These are phyloP conservation scores for Penicillium sp. DNA, from an alignment of 2,329 filamentous ascomycete genomes.

Conservation along the genomic window DNA sequence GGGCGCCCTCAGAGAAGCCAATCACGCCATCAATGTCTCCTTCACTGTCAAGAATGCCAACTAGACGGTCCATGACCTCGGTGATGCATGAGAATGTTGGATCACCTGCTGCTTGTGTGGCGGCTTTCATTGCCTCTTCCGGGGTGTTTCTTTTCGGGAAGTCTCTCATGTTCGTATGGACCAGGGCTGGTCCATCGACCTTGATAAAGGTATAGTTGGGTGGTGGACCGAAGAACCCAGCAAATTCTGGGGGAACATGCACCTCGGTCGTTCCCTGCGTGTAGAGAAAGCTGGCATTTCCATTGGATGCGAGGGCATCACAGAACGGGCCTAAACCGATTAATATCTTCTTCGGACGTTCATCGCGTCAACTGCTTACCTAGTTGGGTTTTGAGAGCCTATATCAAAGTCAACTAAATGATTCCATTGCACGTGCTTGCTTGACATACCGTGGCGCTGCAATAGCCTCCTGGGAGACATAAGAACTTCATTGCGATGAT, in stretches of 20 bases:
- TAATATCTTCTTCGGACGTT: neutral
- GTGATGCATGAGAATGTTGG: constrained; percentile 14
- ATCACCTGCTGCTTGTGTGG: constrained; percentile 11
- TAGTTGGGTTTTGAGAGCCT: constrained; percentile 19
- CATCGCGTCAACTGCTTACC: constrained; percentile 8
- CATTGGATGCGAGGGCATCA: constrained; percentile 14
- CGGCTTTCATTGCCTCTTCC: constrained; percentile 18
- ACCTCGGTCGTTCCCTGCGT: constrained; percentile 18
- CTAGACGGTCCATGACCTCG: constrained; percentile 14
- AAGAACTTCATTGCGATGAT: constrained; percentile 21
- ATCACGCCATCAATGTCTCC: constrained; percentile 26
- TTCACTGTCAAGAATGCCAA: constrained; percentile 19
- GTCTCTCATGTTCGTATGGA: constrained; percentile 15
- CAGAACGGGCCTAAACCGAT: constrained; percentile 17
- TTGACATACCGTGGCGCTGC: constrained; percentile 19
- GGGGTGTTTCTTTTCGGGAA: constrained; percentile 20
- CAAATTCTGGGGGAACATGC: constrained; percentile 9
- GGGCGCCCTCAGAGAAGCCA: constrained; percentile 27
- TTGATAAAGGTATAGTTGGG: constrained; percentile 20
- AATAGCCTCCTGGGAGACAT: constrained; percentile 22
- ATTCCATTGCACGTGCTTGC: neutral
- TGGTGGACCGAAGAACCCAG: constrained; percentile 23
- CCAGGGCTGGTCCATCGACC: constrained; percentile 5
- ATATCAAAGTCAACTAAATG: neutral
- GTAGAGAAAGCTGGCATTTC: constrained; percentile 16